Percentiles rank a stretch among this genome's conserved stretches.
Conservation (phyloP, 768 basidiomycete genomes). For the Candolleomyces efflorescens region DNA sequence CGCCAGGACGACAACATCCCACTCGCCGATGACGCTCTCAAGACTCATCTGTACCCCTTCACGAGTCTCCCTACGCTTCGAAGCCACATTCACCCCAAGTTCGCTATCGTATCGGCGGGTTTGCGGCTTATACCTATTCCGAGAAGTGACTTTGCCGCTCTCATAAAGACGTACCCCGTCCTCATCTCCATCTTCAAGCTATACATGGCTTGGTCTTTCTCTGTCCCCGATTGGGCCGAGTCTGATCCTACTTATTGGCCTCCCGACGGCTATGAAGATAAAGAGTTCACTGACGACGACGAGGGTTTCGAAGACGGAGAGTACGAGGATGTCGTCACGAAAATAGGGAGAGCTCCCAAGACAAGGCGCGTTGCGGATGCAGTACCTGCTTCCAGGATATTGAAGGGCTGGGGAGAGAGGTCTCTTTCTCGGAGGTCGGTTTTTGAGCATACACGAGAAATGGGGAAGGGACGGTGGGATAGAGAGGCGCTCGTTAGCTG, state of each 20-base stretch:
- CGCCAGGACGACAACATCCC: constrained; percentile 4
- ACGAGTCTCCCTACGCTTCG: constrained; percentile 6
- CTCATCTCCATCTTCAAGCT: background rate
- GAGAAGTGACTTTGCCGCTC: background rate
- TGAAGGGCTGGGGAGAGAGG: background rate
- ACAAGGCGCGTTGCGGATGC: background rate
- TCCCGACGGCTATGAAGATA: background rate
- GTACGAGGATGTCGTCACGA: constrained; percentile 2
- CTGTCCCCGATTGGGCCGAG: background rate
- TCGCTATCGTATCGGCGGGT: constrained; percentile 8
- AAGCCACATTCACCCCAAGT: constrained; percentile 11
- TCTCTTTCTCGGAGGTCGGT: constrained; percentile 1
- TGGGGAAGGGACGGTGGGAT: constrained; percentile 4
- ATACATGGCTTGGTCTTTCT: background rate
- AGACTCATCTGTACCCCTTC: constrained; percentile 9
- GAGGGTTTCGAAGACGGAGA: background rate
- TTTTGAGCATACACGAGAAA: constrained; percentile 4
- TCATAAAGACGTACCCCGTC: constrained; percentile 2
- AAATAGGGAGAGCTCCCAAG: constrained; percentile 4
- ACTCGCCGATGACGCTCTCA: background rate
- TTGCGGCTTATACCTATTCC: background rate
- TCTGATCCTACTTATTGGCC: constrained; percentile 6
- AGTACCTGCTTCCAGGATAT: background rate
- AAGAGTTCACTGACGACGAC: background rate
- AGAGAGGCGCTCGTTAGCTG: background rate